Evolutionary conservation across 225 moss, liverwort and hornwort genomes (phyloP), one percentile per base, ranked within the genome.

Genomic region (Lunularia cruciata): DNA sequence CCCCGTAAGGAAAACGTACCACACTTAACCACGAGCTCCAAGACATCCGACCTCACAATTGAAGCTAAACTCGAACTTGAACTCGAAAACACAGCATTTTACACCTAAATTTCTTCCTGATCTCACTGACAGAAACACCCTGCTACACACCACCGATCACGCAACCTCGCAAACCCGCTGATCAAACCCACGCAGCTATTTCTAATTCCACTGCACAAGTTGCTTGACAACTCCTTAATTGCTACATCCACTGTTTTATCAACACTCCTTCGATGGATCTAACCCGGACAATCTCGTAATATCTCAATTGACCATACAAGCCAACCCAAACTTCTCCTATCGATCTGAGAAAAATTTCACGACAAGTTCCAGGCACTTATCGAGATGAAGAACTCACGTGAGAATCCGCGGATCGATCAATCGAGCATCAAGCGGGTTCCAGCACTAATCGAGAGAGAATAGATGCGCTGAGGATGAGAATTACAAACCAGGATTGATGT

Each of bases 391-490:
- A 61, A 0, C 10, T 3, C 42, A 61, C 61, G 39, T 61, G 61
- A 61, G 6, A 11, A 38, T 61, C 2, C 38, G 39, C 40, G 9
- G 61, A 61, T 61, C 61, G 61, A 61, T 61, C 61, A 61, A 61
- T 61, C 37, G 39, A 61, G 40, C 22, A 20, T 38, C 40, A 39
- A 14, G 42, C 61, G 25, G 4, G 6, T 61, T 61, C 40, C 22
- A 38, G 26, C 1, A 40, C 20, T n/a, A n/a, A n/a, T n/a, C n/a
- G n/a, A 9, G 22, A 25, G 39, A 25, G n/a, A 61, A 39, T 37
- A 8, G 60, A 60, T 37, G 36, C 34, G 38, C 57, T 19, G 40
- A 36, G 0, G 60, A 61, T 11, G 37, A 61, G 61, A 39, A n/a
- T 26, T 12, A 39, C 4, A 35, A 58, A 33, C 12, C 23, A 61